A percentile compares a stretch with the other conserved stretches of the same genome.
These are phyloP conservation scores for Stropharia rugosoannulata DNA, from an alignment of 768 basidiomycete genomes.

Conservation along the genomic window DNA sequence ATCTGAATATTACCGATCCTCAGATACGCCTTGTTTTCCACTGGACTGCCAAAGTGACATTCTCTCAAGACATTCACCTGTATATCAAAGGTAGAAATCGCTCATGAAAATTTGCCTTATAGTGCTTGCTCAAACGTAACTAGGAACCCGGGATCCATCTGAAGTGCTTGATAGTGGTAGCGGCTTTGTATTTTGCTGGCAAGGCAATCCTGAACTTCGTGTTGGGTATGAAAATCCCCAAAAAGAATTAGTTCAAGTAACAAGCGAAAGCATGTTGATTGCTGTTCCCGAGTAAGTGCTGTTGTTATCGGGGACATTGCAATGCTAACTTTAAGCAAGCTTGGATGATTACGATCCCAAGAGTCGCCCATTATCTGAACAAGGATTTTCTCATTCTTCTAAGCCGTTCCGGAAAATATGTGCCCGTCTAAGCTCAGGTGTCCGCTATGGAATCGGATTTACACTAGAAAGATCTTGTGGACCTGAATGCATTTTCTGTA, in stretches of 20 bases:
- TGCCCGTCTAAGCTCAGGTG: slow-evolving; percentile 81
- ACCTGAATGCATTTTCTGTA: slow-evolving; percentile 61
- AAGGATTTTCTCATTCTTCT: slow-evolving; percentile 12
- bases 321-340: slow-evolving; percentile 8
- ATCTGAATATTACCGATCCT: slow-evolving; percentile 2
- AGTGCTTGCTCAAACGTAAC: not conserved
- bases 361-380: slow-evolving; percentile 8
- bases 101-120: not conserved
- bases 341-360: slow-evolving; percentile 23
- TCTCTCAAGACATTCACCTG: slow-evolving; percentile 69
- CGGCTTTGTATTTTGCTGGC: slow-evolving; percentile 86
- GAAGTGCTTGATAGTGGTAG: slow-evolving; percentile 67
- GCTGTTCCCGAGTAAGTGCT: slow-evolving; percentile 80
- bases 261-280: slow-evolving; percentile 77
- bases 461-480: slow-evolving; percentile 82
- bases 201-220: slow-evolving; percentile 67
- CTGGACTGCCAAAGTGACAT: slow-evolving; percentile 71
- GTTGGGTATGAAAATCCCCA: slow-evolving; percentile 73
- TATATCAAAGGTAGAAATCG: slow-evolving; percentile 75
- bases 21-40: slow-evolving; percentile 81
- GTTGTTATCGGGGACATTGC: not conserved
- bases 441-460: slow-evolving; percentile 85
- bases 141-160: slow-evolving; percentile 85
- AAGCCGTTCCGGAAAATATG: slow-evolving; percentile 65
- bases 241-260: slow-evolving; percentile 79